Percentiles rank a stretch among this genome's conserved stretches.
Evolutionary conservation across 495 filamentous ascomycete species (phyloP).

Genomic region (Aspergillus coremiiformis): DNA sequence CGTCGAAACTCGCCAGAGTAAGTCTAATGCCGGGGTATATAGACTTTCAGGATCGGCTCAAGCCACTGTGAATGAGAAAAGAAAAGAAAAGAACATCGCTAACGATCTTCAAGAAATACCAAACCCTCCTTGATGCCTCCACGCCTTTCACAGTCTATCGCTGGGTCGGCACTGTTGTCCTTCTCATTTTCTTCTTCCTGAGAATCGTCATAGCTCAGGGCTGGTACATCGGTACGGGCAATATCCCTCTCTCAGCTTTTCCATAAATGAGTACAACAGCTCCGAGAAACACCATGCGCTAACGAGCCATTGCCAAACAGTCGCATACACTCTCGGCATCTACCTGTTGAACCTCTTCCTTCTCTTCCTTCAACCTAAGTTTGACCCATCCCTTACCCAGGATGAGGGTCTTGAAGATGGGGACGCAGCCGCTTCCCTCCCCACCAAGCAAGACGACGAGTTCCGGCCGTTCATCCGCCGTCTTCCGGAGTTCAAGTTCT

Average conservation of each 20-base stretch:
- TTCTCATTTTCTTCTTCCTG: constrained; percentile 74
- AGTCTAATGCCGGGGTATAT: constrained; percentile 22
- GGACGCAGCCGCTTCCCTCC: constrained; percentile 60
- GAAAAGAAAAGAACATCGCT: constrained; percentile 2
- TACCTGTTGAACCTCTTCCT: constrained; percentile 99
- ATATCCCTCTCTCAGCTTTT: neutral
- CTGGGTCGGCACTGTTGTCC: constrained; percentile 72
- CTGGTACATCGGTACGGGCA: constrained; percentile 88
- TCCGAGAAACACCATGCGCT: constrained; percentile 1
- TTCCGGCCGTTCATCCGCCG: constrained; percentile 95
- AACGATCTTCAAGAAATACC: constrained; percentile 64
- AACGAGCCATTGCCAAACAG: constrained; percentile 37
- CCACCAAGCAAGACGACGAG: constrained; percentile 92
- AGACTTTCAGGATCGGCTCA: neutral
- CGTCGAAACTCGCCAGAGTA: constrained; percentile 62
- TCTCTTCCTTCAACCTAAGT: constrained; percentile 96
- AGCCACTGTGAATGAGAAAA: neutral
- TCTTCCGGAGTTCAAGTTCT: constrained; percentile 99
- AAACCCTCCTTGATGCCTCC: constrained; percentile 86
- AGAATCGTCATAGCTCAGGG: constrained; percentile 87
- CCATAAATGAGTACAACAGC: neutral
- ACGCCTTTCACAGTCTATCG: constrained; percentile 82
- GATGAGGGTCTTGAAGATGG: constrained; percentile 97
- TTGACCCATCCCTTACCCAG: constrained; percentile 92
- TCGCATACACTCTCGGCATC: constrained; percentile 96